Evolutionary conservation across 345 rosid species (phyloP).

Genomic region (Erodium maritimum): DNA sequence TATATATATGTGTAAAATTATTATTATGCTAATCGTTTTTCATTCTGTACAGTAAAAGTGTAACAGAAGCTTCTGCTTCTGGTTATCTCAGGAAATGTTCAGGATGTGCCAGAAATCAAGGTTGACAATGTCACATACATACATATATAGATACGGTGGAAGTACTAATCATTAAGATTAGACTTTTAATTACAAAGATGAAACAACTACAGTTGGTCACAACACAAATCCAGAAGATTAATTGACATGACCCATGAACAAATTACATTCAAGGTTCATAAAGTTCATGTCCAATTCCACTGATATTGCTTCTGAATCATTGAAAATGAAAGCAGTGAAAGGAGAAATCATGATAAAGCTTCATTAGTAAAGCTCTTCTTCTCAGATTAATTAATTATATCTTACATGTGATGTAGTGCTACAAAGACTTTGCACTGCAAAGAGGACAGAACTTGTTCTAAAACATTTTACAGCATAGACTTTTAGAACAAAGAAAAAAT

Average conservation of each 20-base stretch:
- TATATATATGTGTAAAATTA: no score
- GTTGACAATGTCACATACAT: background rate
- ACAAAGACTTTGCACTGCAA: conserved; percentile 16
- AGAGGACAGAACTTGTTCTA: background rate
- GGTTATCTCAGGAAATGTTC: conserved; percentile 18
- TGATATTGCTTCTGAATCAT: background rate
- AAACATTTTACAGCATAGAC: conserved; percentile 8
- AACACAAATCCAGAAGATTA: conserved; percentile 33
- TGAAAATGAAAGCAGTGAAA: conserved; percentile 1
- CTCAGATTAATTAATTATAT: conserved; percentile 18
- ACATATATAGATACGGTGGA: background rate
- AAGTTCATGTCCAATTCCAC: background rate
- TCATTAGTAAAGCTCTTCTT: conserved; percentile 3
- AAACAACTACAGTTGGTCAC: conserved; percentile 56
- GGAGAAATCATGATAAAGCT: conserved; percentile 3
- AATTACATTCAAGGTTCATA: background rate
- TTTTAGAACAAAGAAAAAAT: conserved; percentile 5
- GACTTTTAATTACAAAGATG: conserved; percentile 29
- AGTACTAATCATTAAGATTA: conserved; percentile 43
- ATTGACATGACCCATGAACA: conserved; percentile 4
- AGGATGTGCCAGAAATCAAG: no score
- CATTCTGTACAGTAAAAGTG: background rate
- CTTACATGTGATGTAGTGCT: conserved; percentile 23
- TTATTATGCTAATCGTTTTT: no score
- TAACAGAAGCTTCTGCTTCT: conserved; percentile 25